Evolutionary conservation across 768 basidiomycete species (phyloP), one percentile per base, ranked within the genome.

Genomic region (Suillus ampliporus): DNA sequence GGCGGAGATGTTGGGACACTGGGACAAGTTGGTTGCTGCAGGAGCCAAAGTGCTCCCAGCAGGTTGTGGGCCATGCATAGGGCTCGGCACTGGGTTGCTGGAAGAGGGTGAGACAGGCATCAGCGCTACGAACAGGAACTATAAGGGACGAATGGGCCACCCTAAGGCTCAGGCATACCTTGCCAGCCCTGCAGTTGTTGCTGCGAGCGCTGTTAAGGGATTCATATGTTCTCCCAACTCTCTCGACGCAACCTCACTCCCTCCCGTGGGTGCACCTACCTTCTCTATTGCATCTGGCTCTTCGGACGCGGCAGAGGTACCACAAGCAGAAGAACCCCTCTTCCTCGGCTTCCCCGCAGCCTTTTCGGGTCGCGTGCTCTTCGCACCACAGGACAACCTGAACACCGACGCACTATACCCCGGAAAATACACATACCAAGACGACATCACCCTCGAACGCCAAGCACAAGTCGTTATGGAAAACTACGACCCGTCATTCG

Each of bases 351-450:
- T 99, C 84, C 97, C 97, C 1, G 74, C 85, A 19, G 77, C 80
- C 31, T 97, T 99, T 77, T 76, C 85, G 0, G 97, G 97, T 1
- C 88, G 89, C 0, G 78, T 99, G n/a, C 78, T 99, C 46, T 99
- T 98, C 70, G 85, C 89, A 0, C 97, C 97, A 0, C 95, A 98
- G 71, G 97, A 99, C 76, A 99, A 99, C 72, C 77, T 99, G 64
- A 99, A 96, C 75, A 99, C 97, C 1, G 97, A 99, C 71, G 97
- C 92, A 1, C 94, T 99, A 70, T 99, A 99, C 79, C 97, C 97
- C 1, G 97, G 97, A 21, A 99, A 97, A 77, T 99, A 97, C 77
- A 99, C 97, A 7, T 99, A 99, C 77, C 95, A 97, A 77, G 97
- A 99, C 74, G 97, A 98, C 71, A 97, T 99, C 74, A 98, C 97